These are phyloP conservation scores for Cordyceps cateniannulata DNA, from an alignment of 2,329 filamentous ascomycete species.

Conservation along the genomic window DNA sequence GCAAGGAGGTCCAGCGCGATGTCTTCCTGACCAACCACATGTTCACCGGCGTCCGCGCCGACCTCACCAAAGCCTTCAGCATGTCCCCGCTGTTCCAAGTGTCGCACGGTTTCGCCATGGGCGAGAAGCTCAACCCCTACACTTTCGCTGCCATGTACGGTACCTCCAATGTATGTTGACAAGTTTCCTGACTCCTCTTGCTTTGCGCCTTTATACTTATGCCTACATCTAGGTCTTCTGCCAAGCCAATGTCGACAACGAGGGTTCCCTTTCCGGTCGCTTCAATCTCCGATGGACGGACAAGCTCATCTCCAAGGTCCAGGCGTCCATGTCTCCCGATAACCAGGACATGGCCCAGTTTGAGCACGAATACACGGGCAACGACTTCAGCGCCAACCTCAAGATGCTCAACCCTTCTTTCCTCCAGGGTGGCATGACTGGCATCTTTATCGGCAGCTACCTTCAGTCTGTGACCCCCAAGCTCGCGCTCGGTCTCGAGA, in stretches of 20 bases:
- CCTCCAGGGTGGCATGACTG: slow-evolving; percentile 86
- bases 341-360: slow-evolving; percentile 84
- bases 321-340: slow-evolving; percentile 75
- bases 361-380: slow-evolving; percentile 91
- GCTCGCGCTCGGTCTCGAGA: slow-evolving; percentile 82
- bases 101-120: slow-evolving; percentile 93
- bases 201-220: slow-evolving; percentile 4
- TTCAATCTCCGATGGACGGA: slow-evolving; percentile 90
- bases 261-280: slow-evolving; percentile 77
- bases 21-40: slow-evolving; percentile 94
- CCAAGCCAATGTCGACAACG: slow-evolving; percentile 92
- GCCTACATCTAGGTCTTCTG: slow-evolving; percentile 66
- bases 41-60: slow-evolving; percentile 92
- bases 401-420: slow-evolving; percentile 95
- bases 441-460: slow-evolving; percentile 94
- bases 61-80: slow-evolving; percentile 95
- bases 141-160: slow-evolving; percentile 92
- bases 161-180: slow-evolving; percentile 67
- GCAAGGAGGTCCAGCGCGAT: slow-evolving; percentile 90
- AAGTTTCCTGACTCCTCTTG: neutral
- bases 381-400: slow-evolving; percentile 86
- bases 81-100: slow-evolving; percentile 92
- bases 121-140: slow-evolving; percentile 88
- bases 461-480: slow-evolving; percentile 86
- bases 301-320: slow-evolving; percentile 76